Conservation (phyloP, 768 basidiomycete genomes). For the Kwoniella sp. region DNA sequence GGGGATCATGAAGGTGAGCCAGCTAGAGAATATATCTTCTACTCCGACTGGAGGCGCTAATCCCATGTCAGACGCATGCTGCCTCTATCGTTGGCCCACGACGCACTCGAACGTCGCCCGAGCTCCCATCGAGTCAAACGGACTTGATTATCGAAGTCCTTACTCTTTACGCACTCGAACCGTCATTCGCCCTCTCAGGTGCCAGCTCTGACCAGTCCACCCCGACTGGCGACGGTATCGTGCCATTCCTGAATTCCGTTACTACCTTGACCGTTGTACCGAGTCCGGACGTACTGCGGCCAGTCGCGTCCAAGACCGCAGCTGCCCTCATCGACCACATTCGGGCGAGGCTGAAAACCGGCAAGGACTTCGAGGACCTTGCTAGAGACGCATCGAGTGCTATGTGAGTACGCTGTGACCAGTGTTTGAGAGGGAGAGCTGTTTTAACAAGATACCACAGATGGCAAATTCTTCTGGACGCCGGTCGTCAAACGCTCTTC, state of each 20-base stretch:
- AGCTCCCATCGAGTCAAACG: slow-evolving; percentile 19
- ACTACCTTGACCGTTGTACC: slow-evolving; percentile 29
- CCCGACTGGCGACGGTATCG: slow-evolving; percentile 14
- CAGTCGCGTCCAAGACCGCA: slow-evolving; percentile 21
- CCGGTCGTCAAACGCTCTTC: slow-evolving; percentile 32
- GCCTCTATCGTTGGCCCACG: background rate
- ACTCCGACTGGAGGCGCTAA: background rate
- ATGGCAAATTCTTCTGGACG: slow-evolving; percentile 39
- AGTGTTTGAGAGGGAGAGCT: no score
- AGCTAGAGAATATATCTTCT: background rate
- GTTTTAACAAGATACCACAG: no score
- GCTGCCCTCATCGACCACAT: slow-evolving; percentile 16
- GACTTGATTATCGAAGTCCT: slow-evolving; percentile 34
- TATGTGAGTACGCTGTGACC: slow-evolving; percentile 20
- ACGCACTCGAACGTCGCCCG: slow-evolving; percentile 9
- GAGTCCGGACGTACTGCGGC: slow-evolving; percentile 26
- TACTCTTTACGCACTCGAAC: slow-evolving; percentile 29
- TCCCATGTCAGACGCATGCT: slow-evolving; percentile 3
- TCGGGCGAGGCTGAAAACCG: background rate
- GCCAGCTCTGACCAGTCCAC: slow-evolving; percentile 1
- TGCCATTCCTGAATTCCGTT: slow-evolving; percentile 21
- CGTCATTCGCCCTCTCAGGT: slow-evolving; percentile 24
- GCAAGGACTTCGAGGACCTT: background rate
- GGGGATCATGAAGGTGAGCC: slow-evolving; percentile 37
- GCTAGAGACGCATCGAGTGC: slow-evolving; percentile 3